phyloP scores from a whole-genome alignment of 2,329 filamentous ascomycete species.

The Verticillium nubilum region DNA sequence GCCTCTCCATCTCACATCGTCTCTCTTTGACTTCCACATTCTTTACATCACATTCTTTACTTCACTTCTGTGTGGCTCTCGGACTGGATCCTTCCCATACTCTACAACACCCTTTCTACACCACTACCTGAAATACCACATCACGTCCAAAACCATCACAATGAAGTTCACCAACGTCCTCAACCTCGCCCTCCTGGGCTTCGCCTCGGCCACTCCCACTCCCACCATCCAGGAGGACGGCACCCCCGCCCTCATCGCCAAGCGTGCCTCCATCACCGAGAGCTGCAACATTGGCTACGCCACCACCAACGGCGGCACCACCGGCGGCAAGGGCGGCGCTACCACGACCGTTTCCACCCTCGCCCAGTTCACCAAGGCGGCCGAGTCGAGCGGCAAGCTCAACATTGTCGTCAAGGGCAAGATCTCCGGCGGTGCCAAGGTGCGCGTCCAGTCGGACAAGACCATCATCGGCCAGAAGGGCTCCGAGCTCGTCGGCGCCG shows the following conservation, averaged over 20 bases:
- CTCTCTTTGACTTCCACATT: background rate
- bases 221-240: slow-evolving; percentile 20
- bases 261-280: slow-evolving; percentile 29
- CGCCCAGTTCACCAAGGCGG: slow-evolving; percentile 39
- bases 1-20: background rate
- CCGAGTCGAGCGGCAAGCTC: slow-evolving; percentile 34
- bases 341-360: slow-evolving; percentile 44
- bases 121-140: background rate
- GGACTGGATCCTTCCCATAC: background rate
- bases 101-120: background rate
- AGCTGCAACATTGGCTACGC: slow-evolving; percentile 28
- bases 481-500: slow-evolving; percentile 36
- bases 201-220: slow-evolving; percentile 23
- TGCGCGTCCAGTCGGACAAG: slow-evolving; percentile 37
- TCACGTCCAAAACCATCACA: background rate
- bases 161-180: slow-evolving; percentile 26
- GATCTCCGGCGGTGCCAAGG: slow-evolving; percentile 33
- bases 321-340: slow-evolving; percentile 43
- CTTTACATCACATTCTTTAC: background rate
- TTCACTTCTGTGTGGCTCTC: background rate
- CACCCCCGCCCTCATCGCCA: slow-evolving; percentile 19
- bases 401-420: slow-evolving; percentile 35
- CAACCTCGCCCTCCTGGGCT: slow-evolving; percentile 19
- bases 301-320: slow-evolving; percentile 35
- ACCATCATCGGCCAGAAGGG: slow-evolving; percentile 35